Base-by-base conservation (phyloP, 106 monocot species). In the Gastrodia elata region DNA sequence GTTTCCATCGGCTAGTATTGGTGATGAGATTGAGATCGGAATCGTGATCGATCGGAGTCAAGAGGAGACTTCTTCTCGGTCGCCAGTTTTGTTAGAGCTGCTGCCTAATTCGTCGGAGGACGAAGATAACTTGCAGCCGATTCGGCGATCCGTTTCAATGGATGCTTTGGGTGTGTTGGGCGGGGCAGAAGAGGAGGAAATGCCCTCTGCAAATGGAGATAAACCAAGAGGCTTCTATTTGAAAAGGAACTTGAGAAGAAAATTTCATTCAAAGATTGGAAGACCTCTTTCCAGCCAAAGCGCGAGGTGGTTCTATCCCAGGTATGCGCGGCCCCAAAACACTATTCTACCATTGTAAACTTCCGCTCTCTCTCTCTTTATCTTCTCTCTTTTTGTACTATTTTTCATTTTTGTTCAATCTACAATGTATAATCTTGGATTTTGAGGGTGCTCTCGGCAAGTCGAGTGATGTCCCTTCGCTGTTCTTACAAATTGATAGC, bases 81-180 rank as follows among this genome's bases (percentile, higher is more conserved):
- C 58, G 20, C 64, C 77, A 1, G 41, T n/a, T 69, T 39, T n/a
- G n/a, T n/a, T 40, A 27, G 68, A 57, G n/a, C 22, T 38, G 26
- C 56, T 39, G 7, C 64, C 48, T 74, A 58, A 28, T 9, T 59
- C 4, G 28, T 15, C 7, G 9, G 22, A 28, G 30, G 78, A 42
- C 5, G 77, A 75, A 22, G 36, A 32, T 16, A 78, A 39, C 24
- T 34, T 84, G 52, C 87, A 80, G 75, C 83, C 84, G 8, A 76
- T 82, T 26, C 52, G 87, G 41, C 42, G 84, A 41, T 88, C 87
- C 9, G 72, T 80, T 70, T 88, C 87, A 0, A 77, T 82, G 87
- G 87, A 88, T 57, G 38, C 74, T 0, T 82, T 79, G 30, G 75
- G 35, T 42, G 20, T 30, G 64, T 20, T 83, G 22, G 71, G 57